These are phyloP conservation scores for Cymbopogon flexuosus DNA, from an alignment of 202 grass and related monocot species.

Conservation along the genomic window DNA sequence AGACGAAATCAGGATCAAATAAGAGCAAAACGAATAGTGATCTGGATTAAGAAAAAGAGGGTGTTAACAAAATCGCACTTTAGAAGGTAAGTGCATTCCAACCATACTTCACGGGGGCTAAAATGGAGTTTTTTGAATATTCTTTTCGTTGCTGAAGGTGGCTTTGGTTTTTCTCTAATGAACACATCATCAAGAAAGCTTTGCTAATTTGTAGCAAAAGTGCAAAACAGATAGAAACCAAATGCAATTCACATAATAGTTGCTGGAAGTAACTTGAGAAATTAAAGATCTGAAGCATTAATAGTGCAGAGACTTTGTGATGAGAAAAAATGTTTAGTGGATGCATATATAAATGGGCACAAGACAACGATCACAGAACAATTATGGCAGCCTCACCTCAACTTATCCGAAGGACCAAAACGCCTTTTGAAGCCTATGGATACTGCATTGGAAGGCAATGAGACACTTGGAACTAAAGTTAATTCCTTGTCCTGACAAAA, in stretches of 20 bases:
- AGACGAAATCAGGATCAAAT: not conserved
- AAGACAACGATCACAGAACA: not conserved
- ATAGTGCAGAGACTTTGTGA: not conserved
- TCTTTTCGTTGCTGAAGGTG: not conserved
- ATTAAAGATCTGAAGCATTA: slow-evolving; percentile 14
- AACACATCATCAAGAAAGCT: not conserved
- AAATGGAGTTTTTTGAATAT: not conserved
- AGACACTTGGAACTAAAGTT: slow-evolving; percentile 69
- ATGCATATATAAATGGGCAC: slow-evolving; percentile 13
- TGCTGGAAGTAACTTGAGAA: slow-evolving; percentile 6
- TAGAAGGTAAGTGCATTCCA: not conserved
- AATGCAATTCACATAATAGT: not conserved
- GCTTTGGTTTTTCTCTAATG: not conserved
- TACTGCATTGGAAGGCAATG: slow-evolving; percentile 65
- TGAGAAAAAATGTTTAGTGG: not conserved
- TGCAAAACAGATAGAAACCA: not conserved
- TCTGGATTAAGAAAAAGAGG: not conserved
- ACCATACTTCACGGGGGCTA: not conserved
- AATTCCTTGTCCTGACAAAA: slow-evolving; percentile 68
- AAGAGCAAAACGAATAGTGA: not conserved
- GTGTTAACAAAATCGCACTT: not conserved
- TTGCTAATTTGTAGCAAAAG: not conserved
- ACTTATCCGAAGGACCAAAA: slow-evolving; percentile 74
- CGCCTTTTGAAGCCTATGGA: slow-evolving; percentile 73
- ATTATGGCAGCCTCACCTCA: slow-evolving; percentile 57